phyloP scores from a whole-genome alignment of 345 rosid genomes.

The Aquilaria sinensis region DNA sequence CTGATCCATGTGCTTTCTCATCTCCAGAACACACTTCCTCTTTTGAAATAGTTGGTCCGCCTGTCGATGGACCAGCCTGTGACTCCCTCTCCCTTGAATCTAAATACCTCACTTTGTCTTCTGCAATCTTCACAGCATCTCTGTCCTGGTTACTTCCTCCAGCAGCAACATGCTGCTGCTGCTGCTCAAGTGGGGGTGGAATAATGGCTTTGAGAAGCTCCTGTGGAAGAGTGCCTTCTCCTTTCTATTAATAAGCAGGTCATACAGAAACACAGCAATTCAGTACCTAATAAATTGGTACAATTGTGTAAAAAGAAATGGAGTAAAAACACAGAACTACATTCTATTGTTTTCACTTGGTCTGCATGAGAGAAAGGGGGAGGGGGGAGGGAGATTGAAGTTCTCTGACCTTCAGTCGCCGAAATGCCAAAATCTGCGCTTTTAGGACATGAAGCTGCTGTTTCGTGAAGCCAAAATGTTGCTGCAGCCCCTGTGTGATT shows the following conservation, averaged over 20 bases:
- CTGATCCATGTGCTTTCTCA: constrained; percentile 52
- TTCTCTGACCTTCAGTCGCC: constrained; percentile 76
- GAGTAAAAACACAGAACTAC: not conserved
- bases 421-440: constrained; percentile 95
- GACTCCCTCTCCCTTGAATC: constrained; percentile 58
- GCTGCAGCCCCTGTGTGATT: constrained; percentile 49
- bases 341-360: too few species aligned
- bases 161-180: constrained; percentile 34
- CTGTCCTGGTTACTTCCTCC: constrained; percentile 56
- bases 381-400: constrained; percentile 10
- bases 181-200: constrained; percentile 76
- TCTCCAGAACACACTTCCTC: constrained; percentile 55
- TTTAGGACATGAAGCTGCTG: constrained; percentile 96
- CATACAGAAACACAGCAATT: constrained; percentile 8
- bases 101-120: constrained; percentile 46
- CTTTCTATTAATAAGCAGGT: constrained; percentile 57
- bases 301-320: not conserved
- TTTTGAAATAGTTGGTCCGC: constrained; percentile 39
- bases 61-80: constrained; percentile 36
- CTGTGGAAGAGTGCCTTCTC: constrained; percentile 87
- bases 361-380: not conserved
- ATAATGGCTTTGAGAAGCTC: constrained; percentile 90
- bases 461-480: constrained; percentile 70
- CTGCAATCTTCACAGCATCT: constrained; percentile 48
- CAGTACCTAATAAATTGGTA: constrained; percentile 2